These are phyloP conservation scores for Rubia balearica DNA, from an alignment of 305 asterid genomes.

Conservation along the genomic window DNA sequence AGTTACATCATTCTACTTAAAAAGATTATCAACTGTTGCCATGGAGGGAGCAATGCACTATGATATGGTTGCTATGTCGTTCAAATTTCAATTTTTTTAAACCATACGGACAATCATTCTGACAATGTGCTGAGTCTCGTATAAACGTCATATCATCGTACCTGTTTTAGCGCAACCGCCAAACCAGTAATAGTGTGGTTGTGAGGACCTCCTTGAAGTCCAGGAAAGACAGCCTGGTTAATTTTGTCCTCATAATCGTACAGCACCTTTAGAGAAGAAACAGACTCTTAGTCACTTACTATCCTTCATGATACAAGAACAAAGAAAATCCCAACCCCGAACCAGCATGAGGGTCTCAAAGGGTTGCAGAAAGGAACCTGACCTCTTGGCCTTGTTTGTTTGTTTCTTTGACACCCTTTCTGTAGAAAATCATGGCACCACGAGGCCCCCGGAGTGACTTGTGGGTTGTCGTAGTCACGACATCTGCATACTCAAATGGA, in stretches of 20 bases:
- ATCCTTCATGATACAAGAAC: background rate
- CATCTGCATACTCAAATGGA: conserved; percentile 77
- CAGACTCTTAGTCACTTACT: conserved; percentile 4
- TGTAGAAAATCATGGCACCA: conserved; percentile 87
- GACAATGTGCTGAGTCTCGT: conserved; percentile 3
- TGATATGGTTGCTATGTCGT: background rate
- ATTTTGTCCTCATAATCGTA: conserved; percentile 84
- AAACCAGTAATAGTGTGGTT: conserved; percentile 88
- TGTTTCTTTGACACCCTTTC: conserved; percentile 83
- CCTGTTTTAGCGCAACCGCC: conserved; percentile 95
- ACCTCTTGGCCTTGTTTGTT: conserved; percentile 90
- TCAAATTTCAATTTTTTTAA: background rate
- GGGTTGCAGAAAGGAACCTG: conserved; percentile 4
- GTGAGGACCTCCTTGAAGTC: conserved; percentile 97
- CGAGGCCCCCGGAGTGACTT: conserved; percentile 90
- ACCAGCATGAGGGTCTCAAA: background rate
- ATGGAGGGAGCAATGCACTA: background rate
- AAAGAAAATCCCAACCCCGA: background rate
- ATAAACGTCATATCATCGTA: conserved; percentile 12
- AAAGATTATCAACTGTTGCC: background rate
- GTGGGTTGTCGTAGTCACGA: conserved; percentile 89
- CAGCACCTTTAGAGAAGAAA: conserved; percentile 46
- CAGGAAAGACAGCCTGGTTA: conserved; percentile 95
- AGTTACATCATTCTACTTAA: background rate
- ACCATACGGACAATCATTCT: background rate